These are phyloP conservation scores for Phalaenopsis aphrodite DNA, from an alignment of 106 monocot species.

Conservation along the genomic window DNA sequence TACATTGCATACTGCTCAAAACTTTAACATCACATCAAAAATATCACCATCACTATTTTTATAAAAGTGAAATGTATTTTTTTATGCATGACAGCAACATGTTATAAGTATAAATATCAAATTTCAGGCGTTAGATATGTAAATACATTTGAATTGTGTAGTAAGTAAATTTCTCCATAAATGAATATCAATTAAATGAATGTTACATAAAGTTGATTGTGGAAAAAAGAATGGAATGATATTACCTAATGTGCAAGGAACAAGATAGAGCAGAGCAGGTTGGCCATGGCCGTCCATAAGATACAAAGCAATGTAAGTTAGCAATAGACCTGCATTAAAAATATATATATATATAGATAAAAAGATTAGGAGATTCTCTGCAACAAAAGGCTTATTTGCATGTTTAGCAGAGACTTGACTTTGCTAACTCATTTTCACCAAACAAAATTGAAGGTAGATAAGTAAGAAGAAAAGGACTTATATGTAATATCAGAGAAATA, in stretches of 20 bases:
- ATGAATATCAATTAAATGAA: background rate
- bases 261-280: constrained; percentile 86
- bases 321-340: constrained; percentile 56
- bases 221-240: background rate
- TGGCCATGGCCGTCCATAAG: constrained; percentile 95
- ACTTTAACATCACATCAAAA: too few species aligned
- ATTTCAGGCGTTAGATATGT: too few species aligned
- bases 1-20: too few species aligned
- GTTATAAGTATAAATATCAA: too few species aligned
- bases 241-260: constrained; percentile 91
- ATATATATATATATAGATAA: too few species aligned
- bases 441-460: background rate
- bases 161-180: too few species aligned
- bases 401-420: background rate
- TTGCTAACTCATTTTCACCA: background rate
- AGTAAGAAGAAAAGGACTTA: too few species aligned
- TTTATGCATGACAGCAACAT: too few species aligned
- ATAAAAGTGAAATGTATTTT: too few species aligned
- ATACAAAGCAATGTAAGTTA: constrained; percentile 84
- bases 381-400: background rate
- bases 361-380: too few species aligned
- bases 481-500: background rate
- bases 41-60: too few species aligned
- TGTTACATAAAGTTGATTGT: background rate
- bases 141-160: too few species aligned